These are phyloP conservation scores for Musa acuminata DNA, from an alignment of 176 grass and related monocot species.

Conservation along the genomic window DNA sequence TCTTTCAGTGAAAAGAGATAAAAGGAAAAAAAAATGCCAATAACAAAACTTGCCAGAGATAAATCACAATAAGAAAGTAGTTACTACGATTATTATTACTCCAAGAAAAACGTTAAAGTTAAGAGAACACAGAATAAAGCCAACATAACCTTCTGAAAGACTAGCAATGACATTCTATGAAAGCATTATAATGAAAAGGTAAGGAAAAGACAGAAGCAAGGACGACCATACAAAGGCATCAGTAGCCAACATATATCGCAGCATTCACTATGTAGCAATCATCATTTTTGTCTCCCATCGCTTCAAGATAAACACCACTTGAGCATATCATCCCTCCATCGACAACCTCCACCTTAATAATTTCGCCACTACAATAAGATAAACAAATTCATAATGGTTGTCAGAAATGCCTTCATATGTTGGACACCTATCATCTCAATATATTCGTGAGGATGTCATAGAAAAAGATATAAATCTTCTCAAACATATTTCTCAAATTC, in stretches of 20 bases:
- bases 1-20: neutral
- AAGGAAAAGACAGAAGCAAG: neutral
- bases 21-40: neutral
- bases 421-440: neutral
- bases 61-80: neutral
- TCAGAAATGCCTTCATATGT: neutral
- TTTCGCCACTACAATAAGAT: slow-evolving; percentile 36
- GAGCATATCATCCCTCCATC: slow-evolving; percentile 93
- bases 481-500: too few relatives aligned
- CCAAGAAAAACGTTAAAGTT: neutral
- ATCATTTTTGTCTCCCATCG: slow-evolving; percentile 94
- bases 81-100: neutral
- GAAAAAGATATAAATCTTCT: neutral
- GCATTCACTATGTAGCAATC: slow-evolving; percentile 93
- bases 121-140: neutral
- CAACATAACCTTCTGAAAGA: neutral
- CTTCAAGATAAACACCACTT: slow-evolving; percentile 73
- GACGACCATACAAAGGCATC: neutral
- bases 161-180: neutral
- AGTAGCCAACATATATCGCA: slow-evolving; percentile 70
- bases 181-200: neutral
- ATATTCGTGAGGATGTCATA: neutral
- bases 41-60: neutral
- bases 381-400: neutral
- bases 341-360: slow-evolving; percentile 68